Percentiles rank a stretch among this genome's conserved stretches.
phyloP scores from a whole-genome alignment of 2,329 filamentous ascomycete genomes.

The Periconia macrospinosa region DNA sequence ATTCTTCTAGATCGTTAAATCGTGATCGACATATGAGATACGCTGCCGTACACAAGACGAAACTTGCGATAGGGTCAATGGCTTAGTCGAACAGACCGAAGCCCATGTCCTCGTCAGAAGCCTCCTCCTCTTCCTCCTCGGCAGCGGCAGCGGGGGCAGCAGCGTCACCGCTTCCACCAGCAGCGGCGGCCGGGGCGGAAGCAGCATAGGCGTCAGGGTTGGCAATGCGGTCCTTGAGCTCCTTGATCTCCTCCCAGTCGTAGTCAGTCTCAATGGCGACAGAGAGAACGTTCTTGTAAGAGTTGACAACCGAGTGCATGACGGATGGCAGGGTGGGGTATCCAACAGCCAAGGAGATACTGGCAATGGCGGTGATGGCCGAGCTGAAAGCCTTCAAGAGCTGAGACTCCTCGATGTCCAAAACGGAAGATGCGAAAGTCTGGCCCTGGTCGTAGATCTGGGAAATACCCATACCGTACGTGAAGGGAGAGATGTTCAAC shows the following conservation, averaged over 20 bases:
- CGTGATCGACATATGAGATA: slow-evolving; percentile 20
- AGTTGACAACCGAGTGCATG: slow-evolving; percentile 94
- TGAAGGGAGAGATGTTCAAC: slow-evolving; percentile 87
- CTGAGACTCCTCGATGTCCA: slow-evolving; percentile 95
- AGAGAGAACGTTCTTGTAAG: slow-evolving; percentile 94
- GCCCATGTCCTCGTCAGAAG: slow-evolving; percentile 58
- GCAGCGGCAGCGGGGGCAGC: slow-evolving; percentile 36
- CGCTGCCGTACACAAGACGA: slow-evolving; percentile 22
- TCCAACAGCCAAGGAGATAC: slow-evolving; percentile 87
- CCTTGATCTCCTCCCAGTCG: slow-evolving; percentile 92
- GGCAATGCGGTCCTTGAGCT: slow-evolving; percentile 99
- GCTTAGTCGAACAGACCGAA: slow-evolving; percentile 59
- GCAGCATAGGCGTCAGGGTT: slow-evolving; percentile 97
- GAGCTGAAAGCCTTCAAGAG: slow-evolving; percentile 80
- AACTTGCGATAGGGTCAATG: slow-evolving; percentile 19
- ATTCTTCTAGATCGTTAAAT: slow-evolving; percentile 34
- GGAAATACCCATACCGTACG: slow-evolving; percentile 90
- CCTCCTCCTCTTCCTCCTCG: slow-evolving; percentile 59
- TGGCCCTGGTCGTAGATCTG: slow-evolving; percentile 99
- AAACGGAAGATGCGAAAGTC: slow-evolving; percentile 79
- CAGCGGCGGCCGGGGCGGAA: slow-evolving; percentile 69
- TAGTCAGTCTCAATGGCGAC: slow-evolving; percentile 88
- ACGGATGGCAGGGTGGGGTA: slow-evolving; percentile 96
- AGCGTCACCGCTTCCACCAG: slow-evolving; percentile 54
- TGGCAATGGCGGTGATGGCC: slow-evolving; percentile 84